These are phyloP conservation scores for Ophiosphaerella narmari DNA, from an alignment of 2,329 filamentous ascomycete species.

Conservation along the genomic window DNA sequence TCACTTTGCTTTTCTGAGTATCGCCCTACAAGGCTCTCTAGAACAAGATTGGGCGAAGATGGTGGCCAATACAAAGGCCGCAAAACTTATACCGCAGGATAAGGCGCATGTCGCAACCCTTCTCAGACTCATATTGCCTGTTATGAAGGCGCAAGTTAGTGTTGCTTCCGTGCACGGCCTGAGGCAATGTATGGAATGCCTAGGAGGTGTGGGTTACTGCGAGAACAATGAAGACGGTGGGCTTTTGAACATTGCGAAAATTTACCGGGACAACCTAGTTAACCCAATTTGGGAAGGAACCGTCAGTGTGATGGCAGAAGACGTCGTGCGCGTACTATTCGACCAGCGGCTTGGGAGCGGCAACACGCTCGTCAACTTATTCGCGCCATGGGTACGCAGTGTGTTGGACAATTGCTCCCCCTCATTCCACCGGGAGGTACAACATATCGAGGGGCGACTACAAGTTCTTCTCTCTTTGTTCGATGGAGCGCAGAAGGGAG, in stretches of 20 bases:
- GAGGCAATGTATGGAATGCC: conserved; percentile 63
- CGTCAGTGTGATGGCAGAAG: conserved; percentile 68
- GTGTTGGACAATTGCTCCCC: conserved; percentile 13
- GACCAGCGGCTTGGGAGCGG: conserved; percentile 38
- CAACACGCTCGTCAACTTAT: conserved; percentile 22
- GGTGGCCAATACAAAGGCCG: conserved; percentile 23
- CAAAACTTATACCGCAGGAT: conserved; percentile 26
- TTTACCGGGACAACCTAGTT: conserved; percentile 68
- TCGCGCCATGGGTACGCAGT: conserved; percentile 21
- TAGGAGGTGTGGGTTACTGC: conserved; percentile 70
- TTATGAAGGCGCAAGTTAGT: conserved; percentile 31
- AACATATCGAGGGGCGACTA: conserved; percentile 14
- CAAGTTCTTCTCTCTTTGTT: conserved; percentile 10
- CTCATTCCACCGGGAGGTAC: conserved; percentile 11
- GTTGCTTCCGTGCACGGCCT: conserved; percentile 52
- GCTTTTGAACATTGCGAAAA: conserved; percentile 65
- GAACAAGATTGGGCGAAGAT: conserved; percentile 51
- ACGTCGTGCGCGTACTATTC: conserved; percentile 52
- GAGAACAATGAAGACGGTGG: conserved; percentile 63
- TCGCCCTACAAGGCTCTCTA: conserved; percentile 59
- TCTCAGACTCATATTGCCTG: conserved; percentile 30
- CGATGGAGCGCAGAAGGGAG: conserved; percentile 16
- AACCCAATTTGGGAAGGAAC: conserved; percentile 74
- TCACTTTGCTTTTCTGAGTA: conserved; percentile 60
- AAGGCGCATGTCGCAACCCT: conserved; percentile 16